Base-by-base conservation (phyloP, 139 green algal species). In the Coccomyxa sp. region DNA sequence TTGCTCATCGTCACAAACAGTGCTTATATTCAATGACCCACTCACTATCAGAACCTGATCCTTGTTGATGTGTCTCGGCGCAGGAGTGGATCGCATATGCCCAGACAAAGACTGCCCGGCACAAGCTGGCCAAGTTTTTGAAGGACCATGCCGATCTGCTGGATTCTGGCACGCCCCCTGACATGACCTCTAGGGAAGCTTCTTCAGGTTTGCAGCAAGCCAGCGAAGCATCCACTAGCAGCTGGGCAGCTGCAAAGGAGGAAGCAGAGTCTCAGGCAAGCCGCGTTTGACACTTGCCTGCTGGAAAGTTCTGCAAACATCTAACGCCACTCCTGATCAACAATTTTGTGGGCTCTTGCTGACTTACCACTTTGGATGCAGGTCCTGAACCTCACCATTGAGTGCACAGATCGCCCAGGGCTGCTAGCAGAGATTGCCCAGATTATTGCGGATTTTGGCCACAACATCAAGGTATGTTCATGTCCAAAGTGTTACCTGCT, bases 121-220 rank as follows among this genome's bases (percentile, higher is more conserved):
- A 92, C 82, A 95, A 95, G 88, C 87, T 96, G 38, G 83, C 86
- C 59, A 88, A 90, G 83, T 96, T 94, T 74, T 80, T 95, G 38
- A 87, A 87, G 59, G 88, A 95, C 21, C 66, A 94, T 59, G 84
- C 84, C 23, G 74, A 81, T 74, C 30, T 88, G 28, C 74, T 87
- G 31, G 63, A 71, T 1, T 25, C 63, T 71, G 63, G 21, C 63
- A 71, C 23, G 81, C 63, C 15, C 25, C 81, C 71, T n/a, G 23
- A 16, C 15, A 11, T 71, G 63, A 71, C 63, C 18, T 71, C 63
- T 25, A 71, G 63, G 63, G 18, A 25, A 28, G 9, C 9, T 71
- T 9, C 63, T 51, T 71, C 63, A 71, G 63, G 76, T 27, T 28
- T 3, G 32, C 16, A 60, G 4, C 32, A 60, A 27, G 23, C 25